Conservation (phyloP, 306 rosid species). For the Pyrus betulifolia region DNA sequence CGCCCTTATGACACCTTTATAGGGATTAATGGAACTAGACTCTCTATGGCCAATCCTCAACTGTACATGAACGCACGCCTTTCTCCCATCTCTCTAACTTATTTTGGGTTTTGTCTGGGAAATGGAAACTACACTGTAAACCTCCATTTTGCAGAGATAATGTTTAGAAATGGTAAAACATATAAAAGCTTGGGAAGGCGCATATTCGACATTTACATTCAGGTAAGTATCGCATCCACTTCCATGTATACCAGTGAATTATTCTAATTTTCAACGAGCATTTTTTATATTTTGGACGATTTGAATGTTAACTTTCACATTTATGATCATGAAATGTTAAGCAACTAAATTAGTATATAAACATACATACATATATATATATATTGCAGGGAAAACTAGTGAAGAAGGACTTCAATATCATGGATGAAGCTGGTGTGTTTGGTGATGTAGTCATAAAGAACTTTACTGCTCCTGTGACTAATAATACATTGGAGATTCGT, state of each 20-base stretch:
- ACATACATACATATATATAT: background rate
- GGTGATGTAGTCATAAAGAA: background rate
- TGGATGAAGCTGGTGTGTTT: slow-evolving; percentile 30
- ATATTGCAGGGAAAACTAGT: slow-evolving; percentile 28
- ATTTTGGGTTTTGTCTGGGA: slow-evolving; percentile 34
- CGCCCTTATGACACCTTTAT: background rate
- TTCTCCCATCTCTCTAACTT: slow-evolving; percentile 54
- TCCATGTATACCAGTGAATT: too few relatives aligned
- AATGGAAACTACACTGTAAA: slow-evolving; percentile 29
- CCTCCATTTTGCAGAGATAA: slow-evolving; percentile 39
- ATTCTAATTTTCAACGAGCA: background rate
- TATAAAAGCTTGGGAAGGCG: slow-evolving; percentile 45
- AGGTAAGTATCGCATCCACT: slow-evolving; percentile 12
- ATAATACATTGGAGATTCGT: slow-evolving; percentile 34
- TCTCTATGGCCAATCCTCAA: slow-evolving; percentile 23
- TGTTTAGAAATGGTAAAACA: slow-evolving; percentile 13
- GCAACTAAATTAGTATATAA: background rate
- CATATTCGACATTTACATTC: slow-evolving; percentile 35
- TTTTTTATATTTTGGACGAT: background rate
- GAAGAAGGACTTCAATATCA: slow-evolving; percentile 48
- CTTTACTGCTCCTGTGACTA: slow-evolving; percentile 2
- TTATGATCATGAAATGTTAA: background rate
- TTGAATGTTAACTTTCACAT: too few relatives aligned
- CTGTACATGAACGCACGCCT: slow-evolving; percentile 55
- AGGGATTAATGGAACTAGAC: slow-evolving; percentile 18